Percentiles rank a stretch among this genome's conserved stretches.
Conservation (phyloP, 2,329 filamentous ascomycete genomes). For the Fusarium temperatum region DNA sequence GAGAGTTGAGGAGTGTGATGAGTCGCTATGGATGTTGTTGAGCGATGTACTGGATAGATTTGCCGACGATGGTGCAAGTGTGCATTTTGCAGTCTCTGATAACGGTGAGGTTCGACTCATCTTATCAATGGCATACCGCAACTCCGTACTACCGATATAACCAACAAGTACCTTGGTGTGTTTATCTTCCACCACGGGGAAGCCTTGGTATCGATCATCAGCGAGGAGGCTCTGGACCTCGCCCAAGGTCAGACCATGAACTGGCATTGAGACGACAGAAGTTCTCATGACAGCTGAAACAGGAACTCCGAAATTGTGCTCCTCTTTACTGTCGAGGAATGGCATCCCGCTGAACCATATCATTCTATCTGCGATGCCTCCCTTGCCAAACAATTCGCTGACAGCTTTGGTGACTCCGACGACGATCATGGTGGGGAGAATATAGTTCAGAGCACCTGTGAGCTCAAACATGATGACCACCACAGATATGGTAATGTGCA, state of each 20-base stretch:
- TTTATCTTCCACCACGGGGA: conserved; percentile 85
- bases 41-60: conserved; percentile 47
- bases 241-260: conserved; percentile 77
- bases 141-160: conserved; percentile 91
- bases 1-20: conserved; percentile 60
- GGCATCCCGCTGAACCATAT: conserved; percentile 99
- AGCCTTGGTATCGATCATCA: conserved; percentile 88
- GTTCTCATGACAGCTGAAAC: conserved; percentile 91
- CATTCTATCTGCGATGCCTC: conserved; percentile 96
- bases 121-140: conserved; percentile 88
- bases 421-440: conserved; percentile 98
- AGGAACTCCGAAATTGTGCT: conserved; percentile 94
- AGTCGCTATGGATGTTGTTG: conserved; percentile 31
- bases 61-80: conserved; percentile 66
- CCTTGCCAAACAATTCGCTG: conserved; percentile 89
- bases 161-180: conserved; percentile 79
- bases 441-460: conserved; percentile 96
- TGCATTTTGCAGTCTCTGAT: conserved; percentile 75
- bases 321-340: conserved; percentile 96
- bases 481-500: conserved; percentile 96
- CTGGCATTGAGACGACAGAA: conserved; percentile 77
- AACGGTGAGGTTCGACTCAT: conserved; percentile 75
- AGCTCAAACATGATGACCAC: conserved; percentile 99
- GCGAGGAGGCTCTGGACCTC: conserved; percentile 79
- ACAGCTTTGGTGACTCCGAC: conserved; percentile 97